phyloP scores from a whole-genome alignment of 345 rosid genomes.

The Linum tenue region DNA sequence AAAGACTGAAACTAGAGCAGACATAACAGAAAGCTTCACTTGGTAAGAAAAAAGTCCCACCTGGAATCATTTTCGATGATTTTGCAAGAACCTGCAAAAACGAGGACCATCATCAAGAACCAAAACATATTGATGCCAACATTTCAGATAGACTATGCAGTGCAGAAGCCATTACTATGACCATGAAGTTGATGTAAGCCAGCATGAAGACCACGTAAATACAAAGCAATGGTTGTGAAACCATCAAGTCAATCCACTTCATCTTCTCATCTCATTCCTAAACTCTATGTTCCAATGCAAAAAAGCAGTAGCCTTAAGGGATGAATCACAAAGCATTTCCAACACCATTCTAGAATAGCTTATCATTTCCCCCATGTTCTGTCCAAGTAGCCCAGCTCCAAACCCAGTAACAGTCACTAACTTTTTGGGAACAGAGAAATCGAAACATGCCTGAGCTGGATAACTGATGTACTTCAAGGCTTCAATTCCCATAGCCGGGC shows the following conservation, averaged over 20 bases:
- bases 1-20: not conserved
- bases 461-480: conserved; percentile 94
- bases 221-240: not conserved
- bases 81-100: conserved; percentile 72
- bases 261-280: not conserved
- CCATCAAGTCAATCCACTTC: not conserved
- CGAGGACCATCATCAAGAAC: conserved; percentile 10
- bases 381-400: not conserved
- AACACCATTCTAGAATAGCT: no score
- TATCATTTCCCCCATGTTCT: not conserved
- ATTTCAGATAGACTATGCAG: not conserved
- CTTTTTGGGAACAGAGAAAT: not conserved
- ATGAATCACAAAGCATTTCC: no score
- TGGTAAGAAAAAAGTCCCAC: conserved; percentile 20
- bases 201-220: not conserved
- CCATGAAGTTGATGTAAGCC: not conserved
- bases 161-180: not conserved
- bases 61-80: conserved; percentile 98
- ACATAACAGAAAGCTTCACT: not conserved
- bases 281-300: not conserved
- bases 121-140: not conserved
- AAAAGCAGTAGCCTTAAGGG: no score
- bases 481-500: conserved; percentile 97
- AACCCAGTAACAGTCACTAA: not conserved
- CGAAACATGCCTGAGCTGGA: conserved; percentile 72